Evolutionary conservation across 345 rosid genomes (phyloP).

Genomic region (Rhodomyrtus tomentosa): DNA sequence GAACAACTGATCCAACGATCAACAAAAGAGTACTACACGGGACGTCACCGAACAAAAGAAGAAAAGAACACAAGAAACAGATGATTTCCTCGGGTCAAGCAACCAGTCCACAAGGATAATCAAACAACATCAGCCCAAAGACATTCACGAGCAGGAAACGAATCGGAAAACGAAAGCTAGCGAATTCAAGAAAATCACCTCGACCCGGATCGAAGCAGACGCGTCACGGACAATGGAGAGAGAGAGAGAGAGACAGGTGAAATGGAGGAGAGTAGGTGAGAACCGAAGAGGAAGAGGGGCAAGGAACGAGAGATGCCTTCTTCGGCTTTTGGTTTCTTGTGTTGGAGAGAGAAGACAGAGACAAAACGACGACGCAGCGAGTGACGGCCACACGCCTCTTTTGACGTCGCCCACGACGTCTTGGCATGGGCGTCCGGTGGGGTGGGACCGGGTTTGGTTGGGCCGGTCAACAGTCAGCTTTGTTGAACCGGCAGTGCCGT

Average conservation of each 20-base stretch:
- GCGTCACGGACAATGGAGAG: background rate
- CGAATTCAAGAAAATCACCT: background rate
- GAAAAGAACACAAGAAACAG: background rate
- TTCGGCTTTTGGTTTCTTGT: background rate
- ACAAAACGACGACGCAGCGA: background rate
- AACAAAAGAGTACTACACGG: background rate
- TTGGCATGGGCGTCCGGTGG: background rate
- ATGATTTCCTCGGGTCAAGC: background rate
- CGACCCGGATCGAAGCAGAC: background rate
- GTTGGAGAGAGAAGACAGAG: background rate
- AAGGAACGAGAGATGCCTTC: background rate
- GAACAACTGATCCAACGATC: background rate
- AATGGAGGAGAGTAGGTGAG: background rate
- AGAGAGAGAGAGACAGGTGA: background rate
- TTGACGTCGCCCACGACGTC: background rate
- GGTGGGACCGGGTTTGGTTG: background rate
- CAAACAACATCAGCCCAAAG: background rate
- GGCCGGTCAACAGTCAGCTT: background rate
- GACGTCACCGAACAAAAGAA: background rate
- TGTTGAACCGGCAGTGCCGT: background rate
- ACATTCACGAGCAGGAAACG: background rate
- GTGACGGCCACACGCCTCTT: slow-evolving; percentile 3
- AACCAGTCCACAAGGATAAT: background rate
- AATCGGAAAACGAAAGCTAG: background rate
- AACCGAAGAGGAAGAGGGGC: background rate